A percentile compares a stretch with the other conserved stretches of the same genome.
These are phyloP conservation scores for Starmerella geochares DNA, from an alignment of 805 yeast genomes.

Conservation along the genomic window DNA sequence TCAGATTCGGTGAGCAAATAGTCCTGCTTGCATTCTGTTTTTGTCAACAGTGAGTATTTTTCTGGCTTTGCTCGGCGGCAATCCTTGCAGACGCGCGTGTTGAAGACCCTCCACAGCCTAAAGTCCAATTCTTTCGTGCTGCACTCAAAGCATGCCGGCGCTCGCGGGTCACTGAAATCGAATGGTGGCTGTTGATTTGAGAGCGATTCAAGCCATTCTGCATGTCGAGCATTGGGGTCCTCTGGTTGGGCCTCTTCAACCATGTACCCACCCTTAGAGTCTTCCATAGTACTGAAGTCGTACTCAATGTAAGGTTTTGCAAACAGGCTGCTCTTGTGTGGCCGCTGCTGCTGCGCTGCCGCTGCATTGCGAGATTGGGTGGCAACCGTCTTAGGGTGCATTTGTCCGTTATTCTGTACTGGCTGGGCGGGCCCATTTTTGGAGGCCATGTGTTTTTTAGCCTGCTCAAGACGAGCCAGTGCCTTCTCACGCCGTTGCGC, in stretches of 20 bases:
- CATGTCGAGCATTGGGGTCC: conserved; percentile 10
- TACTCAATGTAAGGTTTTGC: conserved; percentile 34
- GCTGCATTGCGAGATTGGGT: conserved; percentile 18
- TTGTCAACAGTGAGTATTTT: conserved; percentile 80
- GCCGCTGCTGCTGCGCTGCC: conserved; percentile 10
- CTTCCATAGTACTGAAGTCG: conserved; percentile 85
- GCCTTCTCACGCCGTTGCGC: conserved; percentile 24
- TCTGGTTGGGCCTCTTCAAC: conserved; percentile 33
- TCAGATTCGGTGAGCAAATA: conserved; percentile 91
- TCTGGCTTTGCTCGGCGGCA: conserved; percentile 71
- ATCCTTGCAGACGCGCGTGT: conserved; percentile 61
- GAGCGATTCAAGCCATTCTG: conserved; percentile 25
- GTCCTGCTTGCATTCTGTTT: conserved; percentile 90
- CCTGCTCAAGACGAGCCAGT: conserved; percentile 22
- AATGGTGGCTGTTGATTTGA: conserved; percentile 32
- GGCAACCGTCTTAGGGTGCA: conserved; percentile 5
- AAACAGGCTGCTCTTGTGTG: conserved; percentile 18
- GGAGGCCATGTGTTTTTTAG: conserved; percentile 18
- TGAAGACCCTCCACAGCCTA: conserved; percentile 55
- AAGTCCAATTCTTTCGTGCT: conserved; percentile 70
- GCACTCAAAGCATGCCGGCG: conserved; percentile 81
- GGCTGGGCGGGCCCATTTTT: background rate
- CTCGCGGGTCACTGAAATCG: conserved; percentile 48
- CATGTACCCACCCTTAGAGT: conserved; percentile 78
- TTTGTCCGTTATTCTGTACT: conserved; percentile 1